phyloP scores from a whole-genome alignment of 305 asterid genomes.

The Solanum chacoense region DNA sequence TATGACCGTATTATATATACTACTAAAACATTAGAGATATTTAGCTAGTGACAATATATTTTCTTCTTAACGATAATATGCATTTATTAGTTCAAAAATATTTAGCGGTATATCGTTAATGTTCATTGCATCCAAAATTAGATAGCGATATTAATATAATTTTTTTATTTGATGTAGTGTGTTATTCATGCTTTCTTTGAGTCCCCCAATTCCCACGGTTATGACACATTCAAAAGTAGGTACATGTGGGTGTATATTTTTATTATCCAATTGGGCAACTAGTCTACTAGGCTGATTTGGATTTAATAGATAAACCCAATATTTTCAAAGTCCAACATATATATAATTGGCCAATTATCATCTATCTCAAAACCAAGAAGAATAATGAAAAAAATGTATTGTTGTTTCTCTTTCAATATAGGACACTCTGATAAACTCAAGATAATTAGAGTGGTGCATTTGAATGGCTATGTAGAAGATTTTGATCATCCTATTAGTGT shows the following conservation, averaged over 20 bases:
- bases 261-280: background rate
- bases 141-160: background rate
- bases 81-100: background rate
- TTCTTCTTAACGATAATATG: background rate
- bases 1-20: background rate
- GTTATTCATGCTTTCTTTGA: background rate
- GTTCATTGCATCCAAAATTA: background rate
- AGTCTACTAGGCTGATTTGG: background rate
- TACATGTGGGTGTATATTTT: background rate
- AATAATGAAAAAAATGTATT: background rate
- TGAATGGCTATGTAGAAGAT: slow-evolving; percentile 41
- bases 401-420: slow-evolving; percentile 13
- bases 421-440: slow-evolving; percentile 10
- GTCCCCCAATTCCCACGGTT: background rate
- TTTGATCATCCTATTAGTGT: slow-evolving; percentile 39
- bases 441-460: slow-evolving; percentile 32
- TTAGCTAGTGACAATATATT: background rate
- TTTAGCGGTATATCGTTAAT: background rate
- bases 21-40: background rate
- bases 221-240: background rate
- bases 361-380: background rate
- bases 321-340: background rate
- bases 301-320: background rate
- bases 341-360: background rate
- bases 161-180: background rate